phyloP scores from a whole-genome alignment of 1,284 basidiomycete species.

The Ustilago curta region DNA sequence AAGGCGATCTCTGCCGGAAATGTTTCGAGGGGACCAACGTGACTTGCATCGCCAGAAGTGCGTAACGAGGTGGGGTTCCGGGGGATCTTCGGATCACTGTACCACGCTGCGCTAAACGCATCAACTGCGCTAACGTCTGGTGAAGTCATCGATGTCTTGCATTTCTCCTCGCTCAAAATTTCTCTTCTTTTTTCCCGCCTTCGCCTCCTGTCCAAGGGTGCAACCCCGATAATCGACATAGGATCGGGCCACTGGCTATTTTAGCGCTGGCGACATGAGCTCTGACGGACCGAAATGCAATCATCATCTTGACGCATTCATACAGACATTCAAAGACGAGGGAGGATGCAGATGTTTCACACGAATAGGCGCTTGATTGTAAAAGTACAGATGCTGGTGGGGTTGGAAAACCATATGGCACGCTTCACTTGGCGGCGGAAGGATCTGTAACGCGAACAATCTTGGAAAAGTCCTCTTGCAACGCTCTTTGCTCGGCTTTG shows the following conservation, averaged over 20 bases:
- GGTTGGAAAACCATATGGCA: neutral
- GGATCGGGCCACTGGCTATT: too few relatives aligned
- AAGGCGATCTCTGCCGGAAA: too few relatives aligned
- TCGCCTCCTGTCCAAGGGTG: neutral
- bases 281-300: too few relatives aligned
- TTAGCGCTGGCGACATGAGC: too few relatives aligned
- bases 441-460: conserved; percentile 53
- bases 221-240: neutral
- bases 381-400: conserved; percentile 22
- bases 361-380: neutral
- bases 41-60: too few relatives aligned
- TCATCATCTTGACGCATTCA: too few relatives aligned
- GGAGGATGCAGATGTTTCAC: too few relatives aligned
- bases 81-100: neutral
- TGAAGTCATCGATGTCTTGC: conserved; percentile 37
- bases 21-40: too few relatives aligned
- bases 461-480: conserved; percentile 50
- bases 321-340: too few relatives aligned
- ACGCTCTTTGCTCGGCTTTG: conserved; percentile 32
- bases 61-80: neutral
- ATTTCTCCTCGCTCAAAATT: neutral
- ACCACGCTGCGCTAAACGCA: too few relatives aligned
- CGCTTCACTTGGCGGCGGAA: conserved; percentile 10
- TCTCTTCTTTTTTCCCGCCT: neutral
- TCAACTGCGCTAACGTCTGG: neutral